These are phyloP conservation scores for Pythium dissimile DNA, from an alignment of 352 stramenopile genomes.

Conservation along the genomic window DNA sequence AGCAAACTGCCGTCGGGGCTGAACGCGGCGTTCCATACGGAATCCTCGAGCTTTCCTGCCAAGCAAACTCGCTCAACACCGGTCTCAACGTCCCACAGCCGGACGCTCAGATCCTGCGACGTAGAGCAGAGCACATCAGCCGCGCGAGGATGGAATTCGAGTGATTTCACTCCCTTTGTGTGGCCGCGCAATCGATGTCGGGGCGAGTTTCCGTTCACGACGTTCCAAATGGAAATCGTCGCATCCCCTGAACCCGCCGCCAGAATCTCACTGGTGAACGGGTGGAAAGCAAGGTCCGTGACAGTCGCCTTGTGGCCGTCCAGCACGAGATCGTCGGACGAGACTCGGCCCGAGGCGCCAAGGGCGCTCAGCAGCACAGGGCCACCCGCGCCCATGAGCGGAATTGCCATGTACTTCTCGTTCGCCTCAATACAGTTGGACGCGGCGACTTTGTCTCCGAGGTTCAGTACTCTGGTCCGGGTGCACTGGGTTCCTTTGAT, in stretches of 20 bases:
- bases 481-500: slow-evolving; percentile 56
- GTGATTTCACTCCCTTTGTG: slow-evolving; percentile 44
- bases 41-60: slow-evolving; percentile 60
- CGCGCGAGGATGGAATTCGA: slow-evolving; percentile 68
- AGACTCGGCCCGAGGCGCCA: slow-evolving; percentile 42
- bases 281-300: slow-evolving; percentile 59
- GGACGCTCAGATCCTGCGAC: slow-evolving; percentile 53
- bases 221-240: slow-evolving; percentile 61
- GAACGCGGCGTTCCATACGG: slow-evolving; percentile 72
- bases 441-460: slow-evolving; percentile 39
- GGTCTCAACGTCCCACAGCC: slow-evolving; percentile 72
- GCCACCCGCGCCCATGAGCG: slow-evolving; percentile 53
- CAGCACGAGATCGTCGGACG: slow-evolving; percentile 31
- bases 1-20: slow-evolving; percentile 59
- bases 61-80: slow-evolving; percentile 43
- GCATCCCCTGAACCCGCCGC: slow-evolving; percentile 56
- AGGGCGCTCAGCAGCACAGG: slow-evolving; percentile 61
- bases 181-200: slow-evolving; percentile 32
- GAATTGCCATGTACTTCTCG: slow-evolving; percentile 48
- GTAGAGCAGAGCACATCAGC: slow-evolving; percentile 60
- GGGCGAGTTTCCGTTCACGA: slow-evolving; percentile 20
- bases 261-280: slow-evolving; percentile 50
- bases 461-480: slow-evolving; percentile 54
- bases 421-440: slow-evolving; percentile 56
- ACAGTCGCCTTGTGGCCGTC: slow-evolving; percentile 69